A percentile compares a stretch with the other conserved stretches of the same genome.
phyloP scores from a whole-genome alignment of 257 asterid species.

The Nicotiana attenuata region DNA sequence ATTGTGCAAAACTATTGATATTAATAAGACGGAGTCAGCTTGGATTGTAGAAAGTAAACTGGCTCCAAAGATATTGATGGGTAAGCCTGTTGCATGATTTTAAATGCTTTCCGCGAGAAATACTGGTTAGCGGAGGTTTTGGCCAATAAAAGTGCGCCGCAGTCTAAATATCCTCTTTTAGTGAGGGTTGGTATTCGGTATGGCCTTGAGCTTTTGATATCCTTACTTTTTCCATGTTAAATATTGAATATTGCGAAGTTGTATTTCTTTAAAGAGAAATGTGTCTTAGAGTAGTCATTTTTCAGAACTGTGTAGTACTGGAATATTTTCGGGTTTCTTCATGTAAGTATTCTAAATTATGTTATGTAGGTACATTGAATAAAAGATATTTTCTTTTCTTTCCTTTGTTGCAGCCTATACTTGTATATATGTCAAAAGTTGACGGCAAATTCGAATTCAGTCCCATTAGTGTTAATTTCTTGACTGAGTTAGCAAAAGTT shows the following conservation, averaged over 20 bases:
- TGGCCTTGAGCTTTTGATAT: neutral
- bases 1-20: neutral
- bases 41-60: neutral
- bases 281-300: neutral
- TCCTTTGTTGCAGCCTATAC: conserved; percentile 53
- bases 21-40: neutral
- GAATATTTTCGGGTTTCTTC: neutral
- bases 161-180: neutral
- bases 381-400: conserved; percentile 14
- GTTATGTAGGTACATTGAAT: neutral
- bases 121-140: neutral
- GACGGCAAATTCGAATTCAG: conserved; percentile 91
- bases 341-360: neutral
- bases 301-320: neutral
- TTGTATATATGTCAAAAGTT: conserved; percentile 94
- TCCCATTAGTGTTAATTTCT: conserved; percentile 94
- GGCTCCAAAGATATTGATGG: conserved; percentile 9
- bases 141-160: neutral
- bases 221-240: neutral
- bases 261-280: neutral
- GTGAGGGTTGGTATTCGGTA: neutral
- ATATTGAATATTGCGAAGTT: neutral
- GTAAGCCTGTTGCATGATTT: neutral
- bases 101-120: neutral
- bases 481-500: conserved; percentile 83